A percentile compares a stretch with the other conserved stretches of the same genome.
These are phyloP conservation scores for Thelonectria olida DNA, from an alignment of 2,329 filamentous ascomycete genomes.

Conservation along the genomic window DNA sequence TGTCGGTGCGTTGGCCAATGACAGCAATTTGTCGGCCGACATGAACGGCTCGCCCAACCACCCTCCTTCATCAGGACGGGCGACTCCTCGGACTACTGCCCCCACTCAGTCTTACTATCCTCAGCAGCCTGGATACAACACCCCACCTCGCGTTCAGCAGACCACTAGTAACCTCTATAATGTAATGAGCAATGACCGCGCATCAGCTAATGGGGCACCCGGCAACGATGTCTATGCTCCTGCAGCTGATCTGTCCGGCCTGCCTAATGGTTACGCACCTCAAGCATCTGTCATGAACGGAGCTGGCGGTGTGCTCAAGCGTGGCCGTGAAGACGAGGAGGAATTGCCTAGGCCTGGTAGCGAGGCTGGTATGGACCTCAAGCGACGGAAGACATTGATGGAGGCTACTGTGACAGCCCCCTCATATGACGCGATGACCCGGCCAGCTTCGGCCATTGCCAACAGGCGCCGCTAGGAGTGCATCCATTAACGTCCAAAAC, in stretches of 20 bases:
- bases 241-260: conserved; percentile 65
- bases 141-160: conserved; percentile 75
- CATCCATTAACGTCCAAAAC: too few species aligned
- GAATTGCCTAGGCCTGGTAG: conserved; percentile 68
- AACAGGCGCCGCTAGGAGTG: conserved; percentile 51
- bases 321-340: conserved; percentile 68
- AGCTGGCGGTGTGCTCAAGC: conserved; percentile 54
- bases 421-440: conserved; percentile 59
- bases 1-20: conserved; percentile 72
- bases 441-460: conserved; percentile 56
- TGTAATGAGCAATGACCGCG: conserved; percentile 84
- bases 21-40: conserved; percentile 84
- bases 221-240: conserved; percentile 76
- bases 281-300: conserved; percentile 75
- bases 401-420: conserved; percentile 64
- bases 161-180: conserved; percentile 87
- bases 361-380: conserved; percentile 68
- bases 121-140: conserved; percentile 75
- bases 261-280: conserved; percentile 71
- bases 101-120: conserved; percentile 79
- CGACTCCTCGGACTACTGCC: conserved; percentile 83
- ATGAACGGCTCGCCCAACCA: conserved; percentile 84
- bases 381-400: conserved; percentile 82
- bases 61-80: conserved; percentile 82
- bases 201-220: conserved; percentile 64